Conservation (phyloP, 345 rosid genomes). For the Camelina sativa region DNA sequence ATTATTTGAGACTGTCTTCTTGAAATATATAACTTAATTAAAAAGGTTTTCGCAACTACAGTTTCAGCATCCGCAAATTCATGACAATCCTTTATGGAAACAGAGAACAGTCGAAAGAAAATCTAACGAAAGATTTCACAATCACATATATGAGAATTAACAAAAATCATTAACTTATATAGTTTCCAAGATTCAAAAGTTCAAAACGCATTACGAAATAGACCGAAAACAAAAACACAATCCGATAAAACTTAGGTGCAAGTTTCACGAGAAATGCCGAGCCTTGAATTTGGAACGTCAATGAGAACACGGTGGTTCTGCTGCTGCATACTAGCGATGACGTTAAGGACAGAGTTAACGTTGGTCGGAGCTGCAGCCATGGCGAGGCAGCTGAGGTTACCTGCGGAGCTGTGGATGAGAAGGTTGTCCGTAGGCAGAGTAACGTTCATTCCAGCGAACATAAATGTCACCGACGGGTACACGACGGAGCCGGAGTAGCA, state of each 20-base stretch:
- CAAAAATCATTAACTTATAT: constrained; percentile 17
- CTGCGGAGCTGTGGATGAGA: constrained; percentile 83
- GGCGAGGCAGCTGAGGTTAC: constrained; percentile 78
- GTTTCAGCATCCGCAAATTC: background rate
- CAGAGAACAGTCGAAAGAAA: background rate
- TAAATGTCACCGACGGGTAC: constrained; percentile 73
- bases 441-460: constrained; percentile 91
- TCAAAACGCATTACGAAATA: background rate
- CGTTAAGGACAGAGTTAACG: constrained; percentile 86
- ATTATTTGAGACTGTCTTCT: too few species aligned
- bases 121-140: background rate
- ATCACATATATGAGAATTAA: background rate
- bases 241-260: constrained; percentile 54
- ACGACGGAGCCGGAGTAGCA: constrained; percentile 77
- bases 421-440: constrained; percentile 78
- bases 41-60: too few species aligned
- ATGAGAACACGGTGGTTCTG: constrained; percentile 87
- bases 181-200: constrained; percentile 17
- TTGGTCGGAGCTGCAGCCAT: constrained; percentile 87
- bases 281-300: constrained; percentile 81
- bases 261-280: constrained; percentile 82
- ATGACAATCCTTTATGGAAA: background rate
- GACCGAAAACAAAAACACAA: constrained; percentile 6
- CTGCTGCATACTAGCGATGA: constrained; percentile 96
- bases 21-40: too few species aligned